A percentile compares a stretch with the other conserved stretches of the same genome.
Conservation (phyloP, 257 asterid species). For the Scutellaria baicalensis region DNA sequence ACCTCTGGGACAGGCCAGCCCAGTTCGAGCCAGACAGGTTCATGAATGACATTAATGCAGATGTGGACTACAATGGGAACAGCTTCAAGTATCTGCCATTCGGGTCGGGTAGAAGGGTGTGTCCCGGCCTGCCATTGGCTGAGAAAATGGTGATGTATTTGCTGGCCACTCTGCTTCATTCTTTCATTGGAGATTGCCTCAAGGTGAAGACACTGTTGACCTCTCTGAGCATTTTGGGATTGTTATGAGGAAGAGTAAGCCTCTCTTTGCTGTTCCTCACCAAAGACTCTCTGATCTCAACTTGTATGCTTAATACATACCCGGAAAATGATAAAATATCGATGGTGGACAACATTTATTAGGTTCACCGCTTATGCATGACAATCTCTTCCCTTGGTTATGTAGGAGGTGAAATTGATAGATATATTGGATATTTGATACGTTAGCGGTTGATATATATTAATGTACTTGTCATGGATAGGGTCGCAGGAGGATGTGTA, state of each 20-base stretch:
- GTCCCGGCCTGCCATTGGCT: not conserved
- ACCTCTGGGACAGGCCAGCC: not conserved
- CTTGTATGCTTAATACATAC: not conserved
- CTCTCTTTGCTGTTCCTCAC: not conserved
- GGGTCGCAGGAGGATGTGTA: no score
- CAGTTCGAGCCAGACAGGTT: not conserved
- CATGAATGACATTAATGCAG: not conserved
- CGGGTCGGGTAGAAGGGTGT: not conserved
- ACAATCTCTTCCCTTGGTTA: no score
- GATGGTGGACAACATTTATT: no score
- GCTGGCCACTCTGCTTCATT: not conserved
- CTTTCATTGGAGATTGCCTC: not conserved
- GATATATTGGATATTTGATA: no score
- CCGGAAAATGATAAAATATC: no score
- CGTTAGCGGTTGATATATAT: no score
- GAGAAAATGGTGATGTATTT: not conserved
- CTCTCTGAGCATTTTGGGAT: not conserved
- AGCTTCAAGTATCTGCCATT: not conserved
- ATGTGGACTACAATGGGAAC: not conserved
- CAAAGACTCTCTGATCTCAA: not conserved
- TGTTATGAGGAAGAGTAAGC: slow-evolving; percentile 2
- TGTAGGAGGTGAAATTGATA: no score
- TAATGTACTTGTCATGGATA: no score
- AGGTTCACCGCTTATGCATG: no score
- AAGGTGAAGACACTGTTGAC: not conserved